Evolutionary conservation across 2,329 filamentous ascomycete species (phyloP).

Genomic region (Xylariaceae sp.): DNA sequence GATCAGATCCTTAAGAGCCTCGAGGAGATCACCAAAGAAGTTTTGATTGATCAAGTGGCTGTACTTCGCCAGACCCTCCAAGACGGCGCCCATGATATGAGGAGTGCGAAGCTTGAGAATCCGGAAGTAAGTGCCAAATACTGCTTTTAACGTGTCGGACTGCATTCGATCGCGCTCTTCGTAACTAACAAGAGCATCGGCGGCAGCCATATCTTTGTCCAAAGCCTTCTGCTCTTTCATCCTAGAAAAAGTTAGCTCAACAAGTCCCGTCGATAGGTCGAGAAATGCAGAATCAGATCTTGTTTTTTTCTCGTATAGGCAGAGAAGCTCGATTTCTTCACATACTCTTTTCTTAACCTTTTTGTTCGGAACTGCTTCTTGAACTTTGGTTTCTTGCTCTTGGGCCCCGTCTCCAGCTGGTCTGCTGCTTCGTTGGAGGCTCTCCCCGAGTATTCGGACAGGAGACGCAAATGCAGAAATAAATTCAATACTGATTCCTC

Average conservation of each 20-base stretch:
- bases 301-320: neutral
- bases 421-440: slow-evolving; percentile 78
- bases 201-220: slow-evolving; percentile 89
- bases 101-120: slow-evolving; percentile 81
- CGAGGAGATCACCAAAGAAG: slow-evolving; percentile 94
- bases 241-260: slow-evolving; percentile 31
- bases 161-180: slow-evolving; percentile 94
- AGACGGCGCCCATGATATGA: slow-evolving; percentile 89
- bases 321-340: neutral
- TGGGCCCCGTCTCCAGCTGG: slow-evolving; percentile 31
- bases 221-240: slow-evolving; percentile 81
- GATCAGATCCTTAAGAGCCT: slow-evolving; percentile 91
- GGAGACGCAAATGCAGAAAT: slow-evolving; percentile 82
- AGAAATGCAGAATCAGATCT: neutral
- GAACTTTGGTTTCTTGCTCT: slow-evolving; percentile 62
- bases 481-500: slow-evolving; percentile 86
- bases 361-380: slow-evolving; percentile 89
- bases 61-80: slow-evolving; percentile 77
- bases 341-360: slow-evolving; percentile 66
- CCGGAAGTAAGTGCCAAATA: slow-evolving; percentile 93
- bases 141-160: slow-evolving; percentile 90
- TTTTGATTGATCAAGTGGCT: slow-evolving; percentile 98
- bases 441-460: slow-evolving; percentile 84
- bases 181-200: slow-evolving; percentile 85
- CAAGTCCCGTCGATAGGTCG: neutral